Percentiles rank a stretch among this genome's conserved stretches.
Conservation (phyloP, 805 yeast genomes). For the Saturnispora hagleri region DNA sequence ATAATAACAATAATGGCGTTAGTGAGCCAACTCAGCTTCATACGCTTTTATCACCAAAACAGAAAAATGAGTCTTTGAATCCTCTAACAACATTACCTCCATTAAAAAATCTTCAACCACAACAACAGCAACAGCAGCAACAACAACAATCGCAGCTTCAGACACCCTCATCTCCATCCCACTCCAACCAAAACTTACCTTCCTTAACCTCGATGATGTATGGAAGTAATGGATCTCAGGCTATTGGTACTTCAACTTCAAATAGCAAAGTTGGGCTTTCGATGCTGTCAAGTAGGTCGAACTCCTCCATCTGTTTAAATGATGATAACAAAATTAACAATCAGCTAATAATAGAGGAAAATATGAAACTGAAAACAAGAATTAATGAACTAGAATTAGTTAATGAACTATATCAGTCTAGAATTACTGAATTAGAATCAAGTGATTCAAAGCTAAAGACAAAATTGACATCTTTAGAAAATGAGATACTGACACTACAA, state of each 20-base stretch:
- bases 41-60: constrained; percentile 9
- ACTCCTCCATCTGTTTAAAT: not conserved
- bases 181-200: constrained; percentile 6
- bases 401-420: constrained; percentile 75
- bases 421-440: constrained; percentile 76
- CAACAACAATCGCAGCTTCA: constrained; percentile 11
- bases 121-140: constrained; percentile 12
- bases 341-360: constrained; percentile 4
- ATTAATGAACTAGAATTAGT: constrained; percentile 85
- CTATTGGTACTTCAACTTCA: not conserved
- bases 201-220: constrained; percentile 7
- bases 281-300: not conserved
- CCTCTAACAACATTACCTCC: constrained; percentile 4
- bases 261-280: not conserved
- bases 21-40: constrained; percentile 13
- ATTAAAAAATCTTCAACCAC: constrained; percentile 4
- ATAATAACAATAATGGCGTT: not conserved
- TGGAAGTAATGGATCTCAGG: not conserved
- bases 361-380: constrained; percentile 50
- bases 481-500: not conserved
- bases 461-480: constrained; percentile 24
- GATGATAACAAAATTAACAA: not conserved
- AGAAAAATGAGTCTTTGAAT: constrained; percentile 4
- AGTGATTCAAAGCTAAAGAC: constrained; percentile 48
- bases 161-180: constrained; percentile 4